These are phyloP conservation scores for Citrus inodora DNA, from an alignment of 345 rosid species.

Conservation along the genomic window DNA sequence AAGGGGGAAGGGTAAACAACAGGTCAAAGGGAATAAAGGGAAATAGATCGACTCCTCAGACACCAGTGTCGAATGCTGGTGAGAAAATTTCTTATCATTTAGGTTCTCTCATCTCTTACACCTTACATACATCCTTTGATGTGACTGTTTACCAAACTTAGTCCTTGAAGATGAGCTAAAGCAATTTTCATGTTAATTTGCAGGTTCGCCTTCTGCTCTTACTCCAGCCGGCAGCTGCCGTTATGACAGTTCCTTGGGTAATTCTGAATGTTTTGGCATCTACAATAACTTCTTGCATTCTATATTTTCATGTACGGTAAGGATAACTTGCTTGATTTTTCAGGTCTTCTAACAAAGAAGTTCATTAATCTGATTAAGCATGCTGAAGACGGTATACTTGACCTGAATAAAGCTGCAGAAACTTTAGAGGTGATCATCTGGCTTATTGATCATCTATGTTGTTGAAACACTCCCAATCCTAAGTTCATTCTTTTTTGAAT, in stretches of 20 bases:
- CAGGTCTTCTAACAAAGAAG: conserved; percentile 92
- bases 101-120: neutral
- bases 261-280: conserved; percentile 7
- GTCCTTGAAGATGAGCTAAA: neutral
- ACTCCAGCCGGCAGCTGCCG: conserved; percentile 90
- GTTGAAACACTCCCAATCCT: neutral
- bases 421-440: conserved; percentile 63
- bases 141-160: neutral
- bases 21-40: conserved; percentile 60
- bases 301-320: conserved; percentile 6
- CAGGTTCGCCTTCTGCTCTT: conserved; percentile 72
- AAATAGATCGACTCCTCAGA: conserved; percentile 58
- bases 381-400: conserved; percentile 87
- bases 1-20: conserved; percentile 58
- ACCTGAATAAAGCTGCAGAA: conserved; percentile 90
- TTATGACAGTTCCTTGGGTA: conserved; percentile 96
- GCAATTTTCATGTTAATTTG: conserved; percentile 24
- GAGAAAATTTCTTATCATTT: conserved; percentile 14
- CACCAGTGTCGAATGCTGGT: conserved; percentile 71
- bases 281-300: neutral
- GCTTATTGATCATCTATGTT: conserved; percentile 2
- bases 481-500: conserved; percentile 6
- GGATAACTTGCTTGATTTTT: conserved; percentile 19
- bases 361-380: conserved; percentile 76
- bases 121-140: neutral